Evolutionary conservation across 2,329 filamentous ascomycete species (phyloP).

Genomic region (Fusarium equiseti): DNA sequence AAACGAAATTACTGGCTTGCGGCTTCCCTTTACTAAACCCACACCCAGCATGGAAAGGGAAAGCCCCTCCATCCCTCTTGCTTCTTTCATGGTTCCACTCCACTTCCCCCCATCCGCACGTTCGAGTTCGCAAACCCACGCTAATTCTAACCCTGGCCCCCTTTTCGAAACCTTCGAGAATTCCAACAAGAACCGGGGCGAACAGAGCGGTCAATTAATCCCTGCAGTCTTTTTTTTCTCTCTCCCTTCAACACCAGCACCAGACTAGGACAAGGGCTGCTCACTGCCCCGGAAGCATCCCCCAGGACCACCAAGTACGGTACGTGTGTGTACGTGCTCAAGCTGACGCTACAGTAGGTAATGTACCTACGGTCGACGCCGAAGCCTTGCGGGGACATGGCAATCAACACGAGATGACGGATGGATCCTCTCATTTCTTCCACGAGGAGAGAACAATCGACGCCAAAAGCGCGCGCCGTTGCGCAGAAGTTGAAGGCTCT

Average conservation of each 20-base stretch:
- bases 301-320: neutral
- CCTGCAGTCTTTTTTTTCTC: slow-evolving; percentile 27
- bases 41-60: slow-evolving; percentile 14
- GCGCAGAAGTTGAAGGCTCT: neutral
- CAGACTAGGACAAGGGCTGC: slow-evolving; percentile 35
- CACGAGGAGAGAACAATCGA: slow-evolving; percentile 18
- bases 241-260: slow-evolving; percentile 40
- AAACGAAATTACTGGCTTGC: slow-evolving; percentile 36
- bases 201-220: slow-evolving; percentile 47
- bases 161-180: slow-evolving; percentile 51
- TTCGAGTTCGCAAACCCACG: slow-evolving; percentile 42
- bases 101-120: slow-evolving; percentile 31
- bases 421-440: slow-evolving; percentile 48
- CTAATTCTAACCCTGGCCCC: slow-evolving; percentile 43
- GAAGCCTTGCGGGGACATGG: slow-evolving; percentile 45
- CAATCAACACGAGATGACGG: slow-evolving; percentile 50
- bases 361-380: slow-evolving; percentile 41
- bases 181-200: slow-evolving; percentile 46
- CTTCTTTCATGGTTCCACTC: slow-evolving; percentile 6
- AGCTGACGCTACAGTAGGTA: slow-evolving; percentile 18
- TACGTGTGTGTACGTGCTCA: slow-evolving; percentile 15
- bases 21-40: slow-evolving; percentile 1
- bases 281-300: slow-evolving; percentile 34
- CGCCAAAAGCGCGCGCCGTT: slow-evolving; percentile 12
- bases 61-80: slow-evolving; percentile 12